phyloP scores from a whole-genome alignment of 2,329 filamentous ascomycete species.

The Sclerotinia borealis region DNA sequence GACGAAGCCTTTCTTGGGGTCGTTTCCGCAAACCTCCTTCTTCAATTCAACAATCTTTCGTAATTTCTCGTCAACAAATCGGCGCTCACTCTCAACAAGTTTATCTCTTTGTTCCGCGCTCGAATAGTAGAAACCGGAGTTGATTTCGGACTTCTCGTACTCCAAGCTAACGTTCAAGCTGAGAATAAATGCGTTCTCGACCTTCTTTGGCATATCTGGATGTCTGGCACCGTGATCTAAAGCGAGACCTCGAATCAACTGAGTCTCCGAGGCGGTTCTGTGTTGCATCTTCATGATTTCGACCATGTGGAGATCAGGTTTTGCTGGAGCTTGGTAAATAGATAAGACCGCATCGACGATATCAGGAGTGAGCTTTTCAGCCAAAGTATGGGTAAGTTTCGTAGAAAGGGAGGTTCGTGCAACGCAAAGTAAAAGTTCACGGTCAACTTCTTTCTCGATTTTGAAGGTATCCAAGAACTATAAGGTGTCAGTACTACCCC shows the following conservation, averaged over 20 bases:
- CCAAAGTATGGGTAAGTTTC: conserved; percentile 85
- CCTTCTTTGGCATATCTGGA: conserved; percentile 94
- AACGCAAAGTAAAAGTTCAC: conserved; percentile 88
- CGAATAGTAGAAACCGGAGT: conserved; percentile 98
- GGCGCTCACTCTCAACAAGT: conserved; percentile 92
- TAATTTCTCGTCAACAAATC: conserved; percentile 92
- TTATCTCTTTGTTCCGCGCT: conserved; percentile 96
- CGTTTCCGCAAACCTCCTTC: conserved; percentile 92
- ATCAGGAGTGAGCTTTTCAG: conserved; percentile 84
- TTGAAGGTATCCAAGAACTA: conserved; percentile 95
- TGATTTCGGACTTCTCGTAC: conserved; percentile 99
- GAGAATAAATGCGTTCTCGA: conserved; percentile 92
- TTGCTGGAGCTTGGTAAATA: conserved; percentile 82
- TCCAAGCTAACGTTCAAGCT: conserved; percentile 95
- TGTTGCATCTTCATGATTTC: conserved; percentile 99
- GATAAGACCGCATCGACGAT: conserved; percentile 95
- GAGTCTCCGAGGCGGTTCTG: conserved; percentile 89
- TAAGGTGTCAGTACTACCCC: conserved; percentile 15
- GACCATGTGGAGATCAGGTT: conserved; percentile 97
- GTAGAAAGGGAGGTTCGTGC: conserved; percentile 92
- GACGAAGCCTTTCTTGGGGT: conserved; percentile 92
- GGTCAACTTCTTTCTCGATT: conserved; percentile 78
- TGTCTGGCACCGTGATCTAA: conserved; percentile 94
- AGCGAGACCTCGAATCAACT: conserved; percentile 87
- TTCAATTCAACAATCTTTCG: conserved; percentile 97